Evolutionary conservation across 2,329 filamentous ascomycete species (phyloP).

Genomic region (Cercospora sesami): DNA sequence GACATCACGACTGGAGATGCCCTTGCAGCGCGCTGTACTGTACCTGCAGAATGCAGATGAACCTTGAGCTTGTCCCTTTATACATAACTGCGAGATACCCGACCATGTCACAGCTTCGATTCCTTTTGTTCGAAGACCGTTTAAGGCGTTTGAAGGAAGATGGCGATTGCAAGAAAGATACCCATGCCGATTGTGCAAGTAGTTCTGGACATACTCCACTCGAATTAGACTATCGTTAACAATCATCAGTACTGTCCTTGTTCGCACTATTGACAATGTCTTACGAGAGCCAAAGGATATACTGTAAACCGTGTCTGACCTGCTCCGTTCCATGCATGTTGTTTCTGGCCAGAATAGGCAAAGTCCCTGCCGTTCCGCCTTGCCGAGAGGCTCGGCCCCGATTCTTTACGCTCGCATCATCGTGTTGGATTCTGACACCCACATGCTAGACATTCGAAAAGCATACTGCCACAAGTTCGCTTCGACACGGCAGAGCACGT

Average conservation of each 20-base stretch:
- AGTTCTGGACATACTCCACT: constrained; percentile 13
- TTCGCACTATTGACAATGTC: background rate
- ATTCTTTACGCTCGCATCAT: background rate
- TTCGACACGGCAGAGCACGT: background rate
- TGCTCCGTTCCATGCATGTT: background rate
- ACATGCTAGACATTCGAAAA: constrained; percentile 5
- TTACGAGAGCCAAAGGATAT: background rate
- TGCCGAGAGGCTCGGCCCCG: background rate
- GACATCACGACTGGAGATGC: constrained; percentile 2
- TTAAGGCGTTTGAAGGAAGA: background rate
- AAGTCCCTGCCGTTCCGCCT: background rate
- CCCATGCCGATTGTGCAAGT: constrained; percentile 3
- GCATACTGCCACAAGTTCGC: background rate
- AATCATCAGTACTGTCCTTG: background rate
- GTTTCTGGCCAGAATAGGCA: background rate
- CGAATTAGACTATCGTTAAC: background rate
- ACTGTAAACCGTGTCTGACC: constrained; percentile 5
- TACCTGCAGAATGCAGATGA: constrained; percentile 13
- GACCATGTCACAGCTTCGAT: constrained; percentile 8
- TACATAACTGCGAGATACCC: constrained; percentile 13
- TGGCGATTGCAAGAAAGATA: constrained; percentile 9
- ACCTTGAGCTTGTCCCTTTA: constrained; percentile 10
- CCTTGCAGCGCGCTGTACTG: constrained; percentile 5
- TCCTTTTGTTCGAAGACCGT: constrained; percentile 7
- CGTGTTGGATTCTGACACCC: background rate